These are phyloP conservation scores for Calocera viscosa DNA, from an alignment of 768 basidiomycete genomes.

Conservation along the genomic window DNA sequence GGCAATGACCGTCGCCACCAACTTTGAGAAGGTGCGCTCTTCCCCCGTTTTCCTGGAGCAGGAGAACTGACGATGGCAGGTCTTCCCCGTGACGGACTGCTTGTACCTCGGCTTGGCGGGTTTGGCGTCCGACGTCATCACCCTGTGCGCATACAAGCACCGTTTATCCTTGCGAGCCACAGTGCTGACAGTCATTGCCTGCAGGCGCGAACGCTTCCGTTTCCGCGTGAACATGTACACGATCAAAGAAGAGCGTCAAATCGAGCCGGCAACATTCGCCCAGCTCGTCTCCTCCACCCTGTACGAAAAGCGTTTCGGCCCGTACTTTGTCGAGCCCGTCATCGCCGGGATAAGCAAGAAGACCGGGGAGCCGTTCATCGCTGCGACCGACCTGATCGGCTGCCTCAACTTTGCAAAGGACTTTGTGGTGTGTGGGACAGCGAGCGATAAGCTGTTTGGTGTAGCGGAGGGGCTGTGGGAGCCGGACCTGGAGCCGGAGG, in stretches of 20 bases:
- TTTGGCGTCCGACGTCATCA: constrained; percentile 83
- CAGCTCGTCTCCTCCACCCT: constrained; percentile 91
- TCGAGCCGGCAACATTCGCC: constrained; percentile 90
- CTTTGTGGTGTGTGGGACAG: constrained; percentile 92
- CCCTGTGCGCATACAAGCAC: constrained; percentile 46
- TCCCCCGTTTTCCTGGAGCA: neutral
- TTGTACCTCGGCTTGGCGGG: constrained; percentile 87
- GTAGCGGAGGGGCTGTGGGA: constrained; percentile 98
- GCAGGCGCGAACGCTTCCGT: constrained; percentile 77
- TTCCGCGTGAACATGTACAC: constrained; percentile 98
- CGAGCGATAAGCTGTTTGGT: constrained; percentile 85
- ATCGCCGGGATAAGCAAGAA: constrained; percentile 62
- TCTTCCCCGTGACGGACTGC: constrained; percentile 87
- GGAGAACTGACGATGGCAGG: constrained; percentile 34
- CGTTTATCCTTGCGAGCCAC: neutral
- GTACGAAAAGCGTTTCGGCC: constrained; percentile 90
- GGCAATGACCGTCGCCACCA: constrained; percentile 69
- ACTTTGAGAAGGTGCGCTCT: constrained; percentile 78
- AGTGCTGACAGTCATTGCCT: neutral
- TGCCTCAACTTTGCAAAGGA: constrained; percentile 91
- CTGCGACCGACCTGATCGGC: constrained; percentile 85
- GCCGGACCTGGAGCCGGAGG: constrained; percentile 88
- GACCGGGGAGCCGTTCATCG: constrained; percentile 74
- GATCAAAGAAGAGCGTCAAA: constrained; percentile 96
- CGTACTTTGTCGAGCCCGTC: constrained; percentile 94